Evolutionary conservation across 2,329 filamentous ascomycete species (phyloP), one percentile per base, ranked within the genome.

Genomic region (Pyrenophora teres): DNA sequence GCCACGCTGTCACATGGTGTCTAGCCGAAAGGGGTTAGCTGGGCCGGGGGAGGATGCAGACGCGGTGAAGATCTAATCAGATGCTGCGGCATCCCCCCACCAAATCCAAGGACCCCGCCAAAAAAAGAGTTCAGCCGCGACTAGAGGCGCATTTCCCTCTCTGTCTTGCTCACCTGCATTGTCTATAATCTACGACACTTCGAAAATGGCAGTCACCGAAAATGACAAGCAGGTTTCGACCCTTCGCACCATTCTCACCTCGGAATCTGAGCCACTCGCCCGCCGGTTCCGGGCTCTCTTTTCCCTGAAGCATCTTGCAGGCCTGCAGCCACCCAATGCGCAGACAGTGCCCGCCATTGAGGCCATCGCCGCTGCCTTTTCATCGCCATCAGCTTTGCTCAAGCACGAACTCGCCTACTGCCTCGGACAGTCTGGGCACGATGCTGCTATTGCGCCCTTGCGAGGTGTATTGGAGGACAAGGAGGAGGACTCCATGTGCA

Each of bases 341-440:
- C 77, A 85, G 59, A 83, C 81, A 0, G 77, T 86, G 6, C 85
- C 86, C 36, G 83, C 88, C 15, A 85, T 87, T 62, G 77, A 86
- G 60, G 92, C 94, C 36, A 99, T 99, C 64, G 92, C 93, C 2
- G 91, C 92, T 6, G 93, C 82, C 2, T 94, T 99, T 64, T 68
- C 80, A 0, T 96, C 93, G 3, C 87, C 89, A 0, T 97, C 93
- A 4, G 93, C 91, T 3, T 82, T 97, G 7, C 80, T 97, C 40
- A 97, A 97, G 79, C 94, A 99, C 75, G 94, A 99, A 74, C 82
- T 99, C 41, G 94, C 94, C 21, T 99, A 99, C 78, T 99, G 94
- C 71, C 83, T 99, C 2, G 94, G 94, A 6, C 94, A 99, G 77
- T 93, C 90, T 1, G 86, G 86, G 51, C 91, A 96, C 70, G 75